These are phyloP conservation scores for Capronia americana DNA, from an alignment of 2,329 filamentous ascomycete species.

Conservation along the genomic window DNA sequence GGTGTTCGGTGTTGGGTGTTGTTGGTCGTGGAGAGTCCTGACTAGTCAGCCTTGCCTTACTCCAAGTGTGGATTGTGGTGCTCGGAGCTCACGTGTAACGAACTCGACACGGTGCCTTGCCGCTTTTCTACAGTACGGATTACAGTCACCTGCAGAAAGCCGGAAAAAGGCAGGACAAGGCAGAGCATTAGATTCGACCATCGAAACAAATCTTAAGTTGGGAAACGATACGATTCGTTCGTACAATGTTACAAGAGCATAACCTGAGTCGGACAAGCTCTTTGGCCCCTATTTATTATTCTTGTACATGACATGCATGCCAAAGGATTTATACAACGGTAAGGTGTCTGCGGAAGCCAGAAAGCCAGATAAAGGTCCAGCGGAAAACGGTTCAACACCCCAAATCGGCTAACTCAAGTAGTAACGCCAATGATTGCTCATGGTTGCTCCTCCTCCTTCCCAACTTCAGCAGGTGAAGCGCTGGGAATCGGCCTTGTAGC, in stretches of 20 bases:
- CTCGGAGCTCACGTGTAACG: no score
- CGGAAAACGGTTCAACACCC: neutral
- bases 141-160: no score
- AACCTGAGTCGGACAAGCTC: neutral
- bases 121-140: no score
- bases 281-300: neutral
- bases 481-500: neutral
- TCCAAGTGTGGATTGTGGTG: no score
- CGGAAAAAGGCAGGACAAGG: neutral
- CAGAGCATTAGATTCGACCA: neutral
- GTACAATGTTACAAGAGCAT: neutral
- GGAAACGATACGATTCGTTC: neutral
- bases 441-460: slow-evolving; percentile 1
- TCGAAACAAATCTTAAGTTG: neutral
- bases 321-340: neutral
- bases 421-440: neutral
- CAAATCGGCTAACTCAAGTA: no score
- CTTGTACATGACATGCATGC: neutral
- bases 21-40: no score
- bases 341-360: neutral
- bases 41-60: no score
- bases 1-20: no score
- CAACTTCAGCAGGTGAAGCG: slow-evolving; percentile 1
- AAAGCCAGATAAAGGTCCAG: neutral
- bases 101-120: no score